phyloP scores from a whole-genome alignment of 148 eudicot species.

The Fagopyrum tataricum region DNA sequence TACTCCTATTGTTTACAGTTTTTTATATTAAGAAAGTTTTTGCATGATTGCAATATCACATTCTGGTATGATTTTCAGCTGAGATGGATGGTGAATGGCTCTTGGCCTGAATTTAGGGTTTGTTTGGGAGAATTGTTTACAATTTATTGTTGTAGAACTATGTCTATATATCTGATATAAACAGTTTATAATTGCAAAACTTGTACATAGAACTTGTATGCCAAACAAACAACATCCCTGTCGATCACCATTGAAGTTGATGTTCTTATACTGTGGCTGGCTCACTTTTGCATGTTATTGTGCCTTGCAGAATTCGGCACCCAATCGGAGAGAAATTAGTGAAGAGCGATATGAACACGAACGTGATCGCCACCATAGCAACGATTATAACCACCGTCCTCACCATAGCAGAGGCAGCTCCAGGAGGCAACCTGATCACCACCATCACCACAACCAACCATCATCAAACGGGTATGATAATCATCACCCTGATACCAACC shows the following conservation, averaged over 20 bases:
- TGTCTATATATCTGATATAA: neutral
- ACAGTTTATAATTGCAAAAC: too few species aligned
- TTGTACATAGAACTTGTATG: too few species aligned
- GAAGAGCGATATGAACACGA: neutral
- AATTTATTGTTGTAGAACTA: neutral
- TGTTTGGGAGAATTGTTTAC: neutral
- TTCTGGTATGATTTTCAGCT: neutral
- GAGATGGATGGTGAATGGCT: neutral
- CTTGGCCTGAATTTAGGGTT: neutral
- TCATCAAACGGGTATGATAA: conserved; percentile 8
- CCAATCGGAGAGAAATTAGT: conserved; percentile 8
- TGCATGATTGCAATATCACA: neutral
- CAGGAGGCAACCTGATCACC: neutral
- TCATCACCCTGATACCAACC: neutral
- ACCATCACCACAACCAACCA: conserved; percentile 10
- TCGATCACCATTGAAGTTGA: too few species aligned
- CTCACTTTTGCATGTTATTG: neutral
- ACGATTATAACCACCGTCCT: neutral
- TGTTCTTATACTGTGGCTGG: neutral
- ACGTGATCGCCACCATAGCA: neutral
- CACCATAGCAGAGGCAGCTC: neutral
- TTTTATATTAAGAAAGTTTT: neutral
- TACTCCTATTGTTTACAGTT: conserved; percentile 13
- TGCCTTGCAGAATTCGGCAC: conserved; percentile 2
- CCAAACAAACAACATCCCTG: too few species aligned